Conservation (phyloP, 2,329 filamentous ascomycete species). For the Hypoxylon sp. region DNA sequence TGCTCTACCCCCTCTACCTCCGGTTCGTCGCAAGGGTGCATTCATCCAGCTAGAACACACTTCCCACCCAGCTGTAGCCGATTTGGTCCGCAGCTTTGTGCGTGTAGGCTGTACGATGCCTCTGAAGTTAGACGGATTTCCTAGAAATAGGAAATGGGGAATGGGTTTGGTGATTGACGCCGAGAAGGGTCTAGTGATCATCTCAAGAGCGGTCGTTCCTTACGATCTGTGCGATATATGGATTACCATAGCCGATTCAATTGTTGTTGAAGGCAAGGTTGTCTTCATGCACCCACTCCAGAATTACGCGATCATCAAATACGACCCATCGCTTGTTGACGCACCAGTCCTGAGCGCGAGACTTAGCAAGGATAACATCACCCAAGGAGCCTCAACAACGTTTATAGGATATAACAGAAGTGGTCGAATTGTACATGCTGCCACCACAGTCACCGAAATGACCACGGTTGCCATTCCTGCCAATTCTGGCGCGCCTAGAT, state of each 20-base stretch:
- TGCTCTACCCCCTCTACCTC: constrained; percentile 80
- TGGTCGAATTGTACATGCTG: constrained; percentile 90
- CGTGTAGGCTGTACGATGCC: constrained; percentile 94
- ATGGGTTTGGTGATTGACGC: constrained; percentile 98
- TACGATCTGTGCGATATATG: constrained; percentile 98
- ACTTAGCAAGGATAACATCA: constrained; percentile 84
- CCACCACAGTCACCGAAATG: constrained; percentile 96
- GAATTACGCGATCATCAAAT: constrained; percentile 96
- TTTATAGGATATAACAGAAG: constrained; percentile 99
- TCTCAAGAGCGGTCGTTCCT: constrained; percentile 93
- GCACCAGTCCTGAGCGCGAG: constrained; percentile 92
- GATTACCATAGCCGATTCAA: constrained; percentile 95
- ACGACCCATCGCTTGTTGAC: constrained; percentile 93
- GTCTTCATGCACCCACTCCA: constrained; percentile 96
- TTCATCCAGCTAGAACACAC: constrained; percentile 95
- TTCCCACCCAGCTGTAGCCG: constrained; percentile 89
- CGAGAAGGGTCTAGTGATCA: constrained; percentile 93
- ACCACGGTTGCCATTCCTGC: constrained; percentile 97
- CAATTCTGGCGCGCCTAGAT: constrained; percentile 90
- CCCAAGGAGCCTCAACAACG: constrained; percentile 93
- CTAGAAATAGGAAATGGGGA: constrained; percentile 92
- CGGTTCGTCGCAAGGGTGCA: constrained; percentile 82
- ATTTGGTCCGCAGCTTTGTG: constrained; percentile 94
- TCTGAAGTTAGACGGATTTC: constrained; percentile 97
- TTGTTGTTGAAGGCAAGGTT: constrained; percentile 93